Conservation (phyloP, 2,329 filamentous ascomycete species). For the Domatiomyces catenatus region DNA sequence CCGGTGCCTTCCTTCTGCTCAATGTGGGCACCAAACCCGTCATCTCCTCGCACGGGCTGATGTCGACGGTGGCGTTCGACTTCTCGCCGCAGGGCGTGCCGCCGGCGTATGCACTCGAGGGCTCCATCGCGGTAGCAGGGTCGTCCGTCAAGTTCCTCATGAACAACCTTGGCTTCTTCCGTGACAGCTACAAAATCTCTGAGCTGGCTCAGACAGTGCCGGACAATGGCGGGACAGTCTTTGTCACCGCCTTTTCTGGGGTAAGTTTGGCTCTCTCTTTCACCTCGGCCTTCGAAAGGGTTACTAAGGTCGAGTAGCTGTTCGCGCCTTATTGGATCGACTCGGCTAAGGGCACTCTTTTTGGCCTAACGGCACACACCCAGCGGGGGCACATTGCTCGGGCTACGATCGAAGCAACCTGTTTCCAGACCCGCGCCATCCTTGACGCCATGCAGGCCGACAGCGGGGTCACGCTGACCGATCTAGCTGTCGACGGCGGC, state of each 20-base stretch:
- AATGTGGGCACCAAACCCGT: constrained; percentile 65
- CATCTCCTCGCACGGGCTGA: constrained; percentile 56
- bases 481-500: constrained; percentile 62
- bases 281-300: background rate
- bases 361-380: constrained; percentile 63
- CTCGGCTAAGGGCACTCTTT: constrained; percentile 63
- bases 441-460: constrained; percentile 70
- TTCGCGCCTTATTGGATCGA: constrained; percentile 81
- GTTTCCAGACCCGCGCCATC: constrained; percentile 71
- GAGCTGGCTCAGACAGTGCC: constrained; percentile 41
- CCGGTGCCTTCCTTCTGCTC: constrained; percentile 65
- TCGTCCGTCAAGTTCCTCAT: constrained; percentile 53
- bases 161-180: constrained; percentile 42
- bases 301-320: constrained; percentile 23
- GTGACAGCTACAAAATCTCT: constrained; percentile 38
- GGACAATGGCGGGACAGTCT: constrained; percentile 60
- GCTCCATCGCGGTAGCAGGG: constrained; percentile 58
- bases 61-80: constrained; percentile 65
- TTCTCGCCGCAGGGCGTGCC: constrained; percentile 41
- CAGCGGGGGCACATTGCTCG: constrained; percentile 63
- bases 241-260: constrained; percentile 69
- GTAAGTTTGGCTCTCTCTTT: background rate
- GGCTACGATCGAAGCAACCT: constrained; percentile 67
- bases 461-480: constrained; percentile 52
- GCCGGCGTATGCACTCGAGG: constrained; percentile 58